Evolutionary conservation across 345 rosid genomes (phyloP), one percentile per base, ranked within the genome.

Genomic region (Salix koriyanagi): DNA sequence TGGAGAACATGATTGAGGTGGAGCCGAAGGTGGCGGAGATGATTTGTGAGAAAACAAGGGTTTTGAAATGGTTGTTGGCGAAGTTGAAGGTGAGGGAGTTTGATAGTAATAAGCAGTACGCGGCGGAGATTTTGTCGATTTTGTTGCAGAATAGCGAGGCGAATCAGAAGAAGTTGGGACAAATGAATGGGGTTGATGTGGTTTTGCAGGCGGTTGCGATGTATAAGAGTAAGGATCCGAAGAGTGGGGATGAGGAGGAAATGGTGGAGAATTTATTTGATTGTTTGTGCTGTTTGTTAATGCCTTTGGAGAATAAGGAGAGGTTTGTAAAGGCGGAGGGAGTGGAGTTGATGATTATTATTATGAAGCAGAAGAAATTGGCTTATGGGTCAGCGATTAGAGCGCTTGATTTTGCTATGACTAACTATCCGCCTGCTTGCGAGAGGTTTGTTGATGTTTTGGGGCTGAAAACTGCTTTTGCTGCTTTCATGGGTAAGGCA

Each of bases 401-500:
- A 52, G 99, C 94, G 52, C 91, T 95, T 44, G 98, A 95, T 86
- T 95, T 95, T 73, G 92, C 98, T 19, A 93, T 95, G 98, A 95
- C 99, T 25, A 93, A 93, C 69, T 93, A 91, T 66, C 98, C 99
- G 2, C 99, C 99, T 39, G 97, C 98, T 0, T 95, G 97, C 52
- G 99, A 95, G 81, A 91, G 99, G 80, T 95, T 95, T 69, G 92
- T 95, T 7, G 99, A 95, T 83, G 99, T 95, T 80, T 81, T 90
- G 82, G 99, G 99, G 11, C 82, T 95, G 86, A 95, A 93, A 88
- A 93, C 99, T 28, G 98, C 93, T 0, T 95, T 95, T 80, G 90
- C 98, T 77, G 94, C 99, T 84, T 93, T 93, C 91, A 95, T 95
- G 99, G 99, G 99, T 88, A 95, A 95, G 99, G 99, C 94, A 91